Conservation (phyloP, 352 stramenopile genomes). For the Phytopythium mirpurense region DNA sequence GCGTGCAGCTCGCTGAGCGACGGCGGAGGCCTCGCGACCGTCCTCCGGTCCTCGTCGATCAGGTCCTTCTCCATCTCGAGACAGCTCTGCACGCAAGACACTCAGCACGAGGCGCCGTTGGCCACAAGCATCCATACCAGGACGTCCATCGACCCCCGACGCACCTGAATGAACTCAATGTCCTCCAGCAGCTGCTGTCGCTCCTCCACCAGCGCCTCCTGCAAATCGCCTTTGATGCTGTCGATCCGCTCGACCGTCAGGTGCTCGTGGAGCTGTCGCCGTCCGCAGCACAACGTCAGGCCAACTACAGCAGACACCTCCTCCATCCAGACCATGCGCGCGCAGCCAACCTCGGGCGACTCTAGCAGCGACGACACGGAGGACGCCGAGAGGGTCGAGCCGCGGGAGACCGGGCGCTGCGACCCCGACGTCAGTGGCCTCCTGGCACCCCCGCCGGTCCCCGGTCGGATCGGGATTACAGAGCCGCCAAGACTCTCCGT, state of each 20-base stretch:
- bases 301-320: background rate
- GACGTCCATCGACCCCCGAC: background rate
- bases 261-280: constrained; percentile 26
- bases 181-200: constrained; percentile 64
- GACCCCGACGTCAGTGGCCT: constrained; percentile 39
- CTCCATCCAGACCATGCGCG: too few species aligned
- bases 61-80: constrained; percentile 85
- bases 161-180: constrained; percentile 81
- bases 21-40: constrained; percentile 39
- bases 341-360: constrained; percentile 39
- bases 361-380: constrained; percentile 62
- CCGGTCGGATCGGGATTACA: constrained; percentile 33
- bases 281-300: background rate
- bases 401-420: constrained; percentile 50
- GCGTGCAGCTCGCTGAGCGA: constrained; percentile 62
- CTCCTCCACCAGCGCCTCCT: constrained; percentile 52
- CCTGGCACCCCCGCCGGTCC: constrained; percentile 30
- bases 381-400: constrained; percentile 55
- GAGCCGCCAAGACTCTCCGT: constrained; percentile 28
- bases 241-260: constrained; percentile 77
- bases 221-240: constrained; percentile 53
- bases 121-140: background rate
- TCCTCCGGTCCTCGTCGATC: constrained; percentile 63
- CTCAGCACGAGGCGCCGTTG: background rate
- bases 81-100: constrained; percentile 35